Conservation (phyloP, 345 rosid species). For the Murraya paniculata region DNA sequence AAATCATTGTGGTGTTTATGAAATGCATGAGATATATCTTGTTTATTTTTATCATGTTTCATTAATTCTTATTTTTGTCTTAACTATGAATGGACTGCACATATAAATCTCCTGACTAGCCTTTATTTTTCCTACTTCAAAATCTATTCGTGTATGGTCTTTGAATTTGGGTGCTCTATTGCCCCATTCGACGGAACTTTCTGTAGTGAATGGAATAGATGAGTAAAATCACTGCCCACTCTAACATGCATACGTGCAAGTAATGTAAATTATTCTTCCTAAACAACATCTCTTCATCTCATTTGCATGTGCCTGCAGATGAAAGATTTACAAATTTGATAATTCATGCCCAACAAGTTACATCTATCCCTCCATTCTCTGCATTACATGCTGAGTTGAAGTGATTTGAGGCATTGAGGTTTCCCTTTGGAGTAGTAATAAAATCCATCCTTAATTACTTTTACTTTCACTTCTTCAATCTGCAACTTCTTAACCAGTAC, state of each 20-base stretch:
- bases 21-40: neutral
- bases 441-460: neutral
- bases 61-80: neutral
- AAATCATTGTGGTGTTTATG: neutral
- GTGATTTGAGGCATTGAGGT: neutral
- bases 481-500: neutral
- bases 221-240: neutral
- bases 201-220: neutral
- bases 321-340: neutral
- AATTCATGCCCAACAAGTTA: neutral
- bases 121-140: neutral
- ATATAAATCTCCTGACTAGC: neutral
- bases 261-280: neutral
- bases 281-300: neutral
- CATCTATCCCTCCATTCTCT: neutral
- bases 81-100: neutral
- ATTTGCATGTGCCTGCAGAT: neutral
- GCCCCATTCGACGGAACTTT: conserved; percentile 1
- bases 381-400: neutral
- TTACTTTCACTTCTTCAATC: neutral
- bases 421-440: neutral
- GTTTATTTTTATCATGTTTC: neutral
- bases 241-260: neutral
- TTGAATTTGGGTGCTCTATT: neutral
- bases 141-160: neutral